These are phyloP conservation scores for Blastocystis hominis DNA, from an alignment of 352 stramenopile genomes.

Conservation along the genomic window DNA sequence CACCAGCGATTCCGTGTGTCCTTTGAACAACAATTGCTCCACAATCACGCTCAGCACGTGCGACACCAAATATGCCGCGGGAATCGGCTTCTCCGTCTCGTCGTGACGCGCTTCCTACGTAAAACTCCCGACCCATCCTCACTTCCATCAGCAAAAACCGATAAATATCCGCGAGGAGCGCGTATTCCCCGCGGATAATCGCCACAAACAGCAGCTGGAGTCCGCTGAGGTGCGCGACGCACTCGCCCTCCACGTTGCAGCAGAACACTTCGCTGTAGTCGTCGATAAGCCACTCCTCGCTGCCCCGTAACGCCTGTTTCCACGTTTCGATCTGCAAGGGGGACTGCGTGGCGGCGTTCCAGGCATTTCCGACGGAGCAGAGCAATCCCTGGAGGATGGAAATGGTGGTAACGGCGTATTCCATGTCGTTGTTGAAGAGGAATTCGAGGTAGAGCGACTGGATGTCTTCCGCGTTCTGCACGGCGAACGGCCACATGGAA, in stretches of 20 bases:
- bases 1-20: background rate
- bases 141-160: conserved; percentile 44
- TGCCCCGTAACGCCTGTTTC: background rate
- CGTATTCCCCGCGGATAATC: background rate
- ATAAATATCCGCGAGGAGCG: background rate
- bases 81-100: background rate
- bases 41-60: background rate
- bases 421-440: conserved; percentile 15
- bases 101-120: conserved; percentile 32
- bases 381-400: conserved; percentile 24
- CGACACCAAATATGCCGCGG: background rate
- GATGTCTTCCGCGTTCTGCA: conserved; percentile 3
- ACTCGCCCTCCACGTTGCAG: background rate
- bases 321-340: background rate
- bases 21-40: background rate
- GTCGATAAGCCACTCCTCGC: background rate
- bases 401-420: conserved; percentile 40
- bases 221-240: background rate
- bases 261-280: conserved; percentile 1
- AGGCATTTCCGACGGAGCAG: background rate
- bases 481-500: conserved; percentile 23
- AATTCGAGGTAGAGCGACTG: background rate
- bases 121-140: background rate
- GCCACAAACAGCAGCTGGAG: conserved; percentile 19
- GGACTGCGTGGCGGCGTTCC: background rate